Evolutionary conservation across 1,284 basidiomycete species (phyloP), one percentile per base, ranked within the genome.

Genomic region (Hemileccinum hortonii): DNA sequence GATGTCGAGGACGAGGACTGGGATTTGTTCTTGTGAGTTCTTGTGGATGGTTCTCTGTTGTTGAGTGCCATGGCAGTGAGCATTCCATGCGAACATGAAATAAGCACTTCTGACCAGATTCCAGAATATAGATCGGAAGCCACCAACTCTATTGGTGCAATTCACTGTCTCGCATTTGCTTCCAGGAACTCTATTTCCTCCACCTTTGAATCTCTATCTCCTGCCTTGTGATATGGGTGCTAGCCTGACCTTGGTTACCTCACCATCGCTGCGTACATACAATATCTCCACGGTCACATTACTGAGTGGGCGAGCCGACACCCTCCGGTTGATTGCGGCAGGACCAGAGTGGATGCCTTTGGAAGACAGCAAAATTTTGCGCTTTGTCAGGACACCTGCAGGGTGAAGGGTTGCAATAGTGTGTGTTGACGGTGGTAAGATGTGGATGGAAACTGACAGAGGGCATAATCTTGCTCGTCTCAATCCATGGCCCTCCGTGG

Each of bases 71-170:
- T 94, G 46, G 79, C 85, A 40, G 92, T 92, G 68, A 66, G 88
- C 37, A 29, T 55, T 40, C 22, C 22, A 32, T 21, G 36, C 50
- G 19, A 18, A 47, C 37, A 33, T 36, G 36, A 26, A 22, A 40
- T 36, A 24, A 44, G 21, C 44, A 32, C 16, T 22, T 44, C 51
- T 67, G n/a, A 69, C 40, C 30, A 26, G 29, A 37, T 39, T 44
- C 16, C 54, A 84, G 92, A 94, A 95, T 69, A 84, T 96, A 56
- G 92, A 95, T 63, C 80, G 88, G n/a, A 81, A 87, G 58, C 93
- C 94, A 6, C 93, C 93, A 2, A 94, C 92, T 1, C 75, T 95
- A 10, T 76, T 95, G 33, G 84, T 81, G 62, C 84, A 90, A 47
- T 86, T 91, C 61, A 83, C 81, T 3, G 71, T 94, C 15, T 81